phyloP scores from a whole-genome alignment of 257 asterid species.

The Solanum sejunctum region DNA sequence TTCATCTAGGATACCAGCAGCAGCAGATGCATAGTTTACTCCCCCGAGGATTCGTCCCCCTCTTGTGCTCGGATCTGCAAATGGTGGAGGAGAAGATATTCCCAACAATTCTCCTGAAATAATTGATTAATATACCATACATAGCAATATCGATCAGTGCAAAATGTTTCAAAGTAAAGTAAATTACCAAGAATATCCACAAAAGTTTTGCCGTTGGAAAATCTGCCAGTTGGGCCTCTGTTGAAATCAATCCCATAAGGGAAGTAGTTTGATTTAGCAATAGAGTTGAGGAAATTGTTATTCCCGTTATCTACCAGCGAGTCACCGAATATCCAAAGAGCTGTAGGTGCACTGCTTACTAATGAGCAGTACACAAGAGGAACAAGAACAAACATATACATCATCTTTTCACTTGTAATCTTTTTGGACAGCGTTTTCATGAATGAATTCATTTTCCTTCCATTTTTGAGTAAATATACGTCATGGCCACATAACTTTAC shows the following conservation, averaged over 20 bases:
- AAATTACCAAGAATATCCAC: constrained; percentile 56
- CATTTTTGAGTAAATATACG: neutral
- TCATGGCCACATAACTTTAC: neutral
- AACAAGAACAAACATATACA: neutral
- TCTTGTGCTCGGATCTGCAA: constrained; percentile 55
- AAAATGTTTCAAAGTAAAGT: neutral
- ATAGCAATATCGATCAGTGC: neutral
- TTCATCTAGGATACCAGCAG: constrained; percentile 89
- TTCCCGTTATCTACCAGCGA: constrained; percentile 79
- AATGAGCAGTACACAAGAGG: neutral
- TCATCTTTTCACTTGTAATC: neutral
- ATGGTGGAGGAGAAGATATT: constrained; percentile 68
- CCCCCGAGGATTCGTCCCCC: constrained; percentile 60
- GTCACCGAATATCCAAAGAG: constrained; percentile 76
- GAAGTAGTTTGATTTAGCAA: constrained; percentile 70
- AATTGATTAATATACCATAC: neutral
- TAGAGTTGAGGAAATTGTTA: constrained; percentile 64
- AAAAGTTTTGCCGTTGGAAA: constrained; percentile 69
- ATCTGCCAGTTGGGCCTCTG: constrained; percentile 56
- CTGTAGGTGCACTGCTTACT: constrained; percentile 19
- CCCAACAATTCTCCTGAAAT: constrained; percentile 61
- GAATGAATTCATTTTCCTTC: neutral
- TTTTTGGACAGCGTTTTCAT: neutral
- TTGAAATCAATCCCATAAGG: constrained; percentile 71
- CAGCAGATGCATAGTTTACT: constrained; percentile 90